Evolutionary conservation across 108 stramenopile species (phyloP).

Genomic region (Schizochytrium sp.): DNA sequence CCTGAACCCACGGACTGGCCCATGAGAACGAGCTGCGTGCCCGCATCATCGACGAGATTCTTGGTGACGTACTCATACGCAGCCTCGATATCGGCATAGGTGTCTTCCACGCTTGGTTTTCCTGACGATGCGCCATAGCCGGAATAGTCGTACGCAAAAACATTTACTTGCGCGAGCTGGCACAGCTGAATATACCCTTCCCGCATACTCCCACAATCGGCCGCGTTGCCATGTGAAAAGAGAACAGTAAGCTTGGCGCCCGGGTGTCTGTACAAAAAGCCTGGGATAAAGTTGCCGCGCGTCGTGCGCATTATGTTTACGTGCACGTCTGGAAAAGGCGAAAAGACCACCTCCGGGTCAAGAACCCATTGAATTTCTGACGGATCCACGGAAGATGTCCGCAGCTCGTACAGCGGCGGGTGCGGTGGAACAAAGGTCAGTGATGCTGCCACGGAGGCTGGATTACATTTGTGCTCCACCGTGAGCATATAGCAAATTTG

Average conservation of each 20-base stretch:
- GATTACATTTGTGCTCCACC: background rate
- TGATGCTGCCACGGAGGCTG: background rate
- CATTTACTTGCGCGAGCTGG: background rate
- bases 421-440: background rate
- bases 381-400: background rate
- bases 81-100: background rate
- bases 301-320: background rate
- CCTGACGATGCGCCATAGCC: background rate
- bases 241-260: background rate
- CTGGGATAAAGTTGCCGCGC: background rate
- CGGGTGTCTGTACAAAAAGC: background rate
- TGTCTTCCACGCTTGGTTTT: background rate
- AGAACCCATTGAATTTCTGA: background rate
- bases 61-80: background rate
- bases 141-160: background rate
- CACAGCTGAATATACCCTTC: background rate
- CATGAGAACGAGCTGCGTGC: background rate
- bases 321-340: background rate
- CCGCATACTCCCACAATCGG: background rate
- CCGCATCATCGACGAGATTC: background rate
- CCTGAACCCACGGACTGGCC: background rate
- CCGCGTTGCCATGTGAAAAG: background rate
- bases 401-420: background rate
- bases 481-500: background rate
- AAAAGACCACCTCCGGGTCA: background rate